These are phyloP conservation scores for Pichia cactophila DNA, from an alignment of 1,139 yeast species.

Conservation along the genomic window DNA sequence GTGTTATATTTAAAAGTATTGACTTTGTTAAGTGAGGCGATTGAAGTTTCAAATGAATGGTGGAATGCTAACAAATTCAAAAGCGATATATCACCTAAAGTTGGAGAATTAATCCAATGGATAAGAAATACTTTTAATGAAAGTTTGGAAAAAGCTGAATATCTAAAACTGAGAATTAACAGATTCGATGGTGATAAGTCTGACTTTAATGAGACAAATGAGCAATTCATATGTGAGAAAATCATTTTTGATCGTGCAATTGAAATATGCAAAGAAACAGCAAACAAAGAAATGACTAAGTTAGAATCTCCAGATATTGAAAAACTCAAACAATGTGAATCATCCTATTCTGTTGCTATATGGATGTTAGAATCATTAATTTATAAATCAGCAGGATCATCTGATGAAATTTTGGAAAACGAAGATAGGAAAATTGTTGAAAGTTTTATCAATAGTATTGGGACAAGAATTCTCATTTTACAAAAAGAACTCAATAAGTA, in stretches of 20 bases:
- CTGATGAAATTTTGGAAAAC: constrained; percentile 39
- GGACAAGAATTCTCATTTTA: constrained; percentile 56
- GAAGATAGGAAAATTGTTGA: constrained; percentile 72
- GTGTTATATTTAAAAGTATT: constrained; percentile 77
- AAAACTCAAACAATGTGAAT: constrained; percentile 72
- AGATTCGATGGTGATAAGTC: constrained; percentile 24
- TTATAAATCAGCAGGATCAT: constrained; percentile 43
- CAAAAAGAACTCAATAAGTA: constrained; percentile 34
- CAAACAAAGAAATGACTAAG: constrained; percentile 60
- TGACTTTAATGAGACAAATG: constrained; percentile 1
- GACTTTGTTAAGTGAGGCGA: constrained; percentile 74
- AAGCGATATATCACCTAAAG: constrained; percentile 34
- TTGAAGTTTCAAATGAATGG: constrained; percentile 82
- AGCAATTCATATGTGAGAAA: constrained; percentile 56
- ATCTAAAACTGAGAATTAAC: constrained; percentile 48
- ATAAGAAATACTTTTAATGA: constrained; percentile 84
- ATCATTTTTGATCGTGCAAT: constrained; percentile 86
- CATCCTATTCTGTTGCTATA: constrained; percentile 82
- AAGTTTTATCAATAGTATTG: constrained; percentile 67
- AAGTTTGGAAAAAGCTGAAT: constrained; percentile 81
- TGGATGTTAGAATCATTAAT: constrained; percentile 92
- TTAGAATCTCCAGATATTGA: constrained; percentile 35
- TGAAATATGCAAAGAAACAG: constrained; percentile 88
- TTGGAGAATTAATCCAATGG: constrained; percentile 89
- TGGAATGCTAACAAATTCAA: constrained; percentile 53